Evolutionary conservation across 163 green algal genomes (phyloP), one percentile per base, ranked within the genome.

Genomic region (Trebouxiophyceae sp.): DNA sequence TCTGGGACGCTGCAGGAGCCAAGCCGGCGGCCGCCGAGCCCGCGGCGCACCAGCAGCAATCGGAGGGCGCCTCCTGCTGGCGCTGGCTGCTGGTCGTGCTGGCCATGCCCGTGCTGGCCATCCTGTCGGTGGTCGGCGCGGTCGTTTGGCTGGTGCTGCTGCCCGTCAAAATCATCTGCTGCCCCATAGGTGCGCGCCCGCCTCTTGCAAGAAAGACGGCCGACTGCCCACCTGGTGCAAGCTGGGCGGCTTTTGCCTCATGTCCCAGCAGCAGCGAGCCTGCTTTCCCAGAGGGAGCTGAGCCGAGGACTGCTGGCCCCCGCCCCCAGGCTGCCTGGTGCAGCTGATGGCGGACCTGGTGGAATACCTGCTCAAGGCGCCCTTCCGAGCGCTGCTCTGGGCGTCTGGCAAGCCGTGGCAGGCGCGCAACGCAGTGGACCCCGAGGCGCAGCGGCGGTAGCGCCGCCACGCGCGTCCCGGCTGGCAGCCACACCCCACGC

Each of bases 131-230:
- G 32, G 62, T 60, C 24, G 75, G 75, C 22, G 45, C 60, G 23
- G 46, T 82, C 23, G 24, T 82, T 0, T 79, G 71, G 71, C 20
- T 82, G 6, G 2, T 82, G 2, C 57, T 82, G 28, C 71, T 82
- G 27, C 75, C 75, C 3, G 23, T 82, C 33, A 79, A 79, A 39
- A 60, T 60, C 44, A 59, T 73, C 46, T 79, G 68, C 65, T 73
- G 63, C 23, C 74, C 68, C 46, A 44, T 60, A 22, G 75, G n/a
- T 66, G 7, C 69, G 67, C 33, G 39, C n/a, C n/a, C n/a, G n/a
- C n/a, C n/a, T n/a, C n/a, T n/a, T n/a, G n/a, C n/a, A n/a, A n/a
- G n/a, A n/a, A n/a, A n/a, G n/a, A n/a, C n/a, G n/a, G n/a, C n/a
- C n/a, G n/a, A n/a, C n/a, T n/a, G n/a, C n/a, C n/a, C n/a, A n/a